Evolutionary conservation across 345 rosid genomes (phyloP).

Genomic region (Eucalyptus cloeziana): DNA sequence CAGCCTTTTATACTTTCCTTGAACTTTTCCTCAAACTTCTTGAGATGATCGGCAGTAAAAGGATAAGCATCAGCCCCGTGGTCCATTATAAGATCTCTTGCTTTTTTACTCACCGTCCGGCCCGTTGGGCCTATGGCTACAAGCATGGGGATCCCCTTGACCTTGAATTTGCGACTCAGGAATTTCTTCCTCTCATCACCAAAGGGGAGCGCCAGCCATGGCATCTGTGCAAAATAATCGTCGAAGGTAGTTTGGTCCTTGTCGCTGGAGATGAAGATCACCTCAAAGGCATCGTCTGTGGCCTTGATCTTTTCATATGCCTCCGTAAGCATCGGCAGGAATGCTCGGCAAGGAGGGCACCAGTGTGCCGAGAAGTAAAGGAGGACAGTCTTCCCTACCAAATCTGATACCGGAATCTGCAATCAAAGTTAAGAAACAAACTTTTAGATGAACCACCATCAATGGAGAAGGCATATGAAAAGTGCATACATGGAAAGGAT

Average conservation of each 20-base stretch:
- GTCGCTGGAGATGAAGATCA: slow-evolving; percentile 27
- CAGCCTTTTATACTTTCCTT: no score
- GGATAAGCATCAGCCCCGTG: slow-evolving; percentile 29
- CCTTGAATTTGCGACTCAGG: slow-evolving; percentile 19
- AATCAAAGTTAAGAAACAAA: neutral
- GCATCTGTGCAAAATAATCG: slow-evolving; percentile 14
- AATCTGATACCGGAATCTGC: slow-evolving; percentile 20
- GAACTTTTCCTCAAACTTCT: neutral
- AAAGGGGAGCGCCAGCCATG: slow-evolving; percentile 30
- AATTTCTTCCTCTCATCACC: slow-evolving; percentile 14
- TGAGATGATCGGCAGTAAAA: slow-evolving; percentile 8
- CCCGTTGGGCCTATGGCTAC: slow-evolving; percentile 25
- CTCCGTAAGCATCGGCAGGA: slow-evolving; percentile 18
- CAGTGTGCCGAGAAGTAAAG: slow-evolving; percentile 33
- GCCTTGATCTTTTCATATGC: slow-evolving; percentile 21
- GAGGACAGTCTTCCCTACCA: slow-evolving; percentile 19
- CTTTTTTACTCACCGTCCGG: slow-evolving; percentile 11
- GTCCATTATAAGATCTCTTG: neutral
- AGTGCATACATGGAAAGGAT: no score
- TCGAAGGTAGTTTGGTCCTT: slow-evolving; percentile 14
- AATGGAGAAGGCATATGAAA: neutral
- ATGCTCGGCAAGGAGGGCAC: slow-evolving; percentile 29
- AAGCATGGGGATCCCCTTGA: slow-evolving; percentile 13
- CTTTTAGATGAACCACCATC: neutral
- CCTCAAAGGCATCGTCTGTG: slow-evolving; percentile 15